Base-by-base conservation (phyloP, 1,284 basidiomycete species). In the Trichosporon sp. region DNA sequence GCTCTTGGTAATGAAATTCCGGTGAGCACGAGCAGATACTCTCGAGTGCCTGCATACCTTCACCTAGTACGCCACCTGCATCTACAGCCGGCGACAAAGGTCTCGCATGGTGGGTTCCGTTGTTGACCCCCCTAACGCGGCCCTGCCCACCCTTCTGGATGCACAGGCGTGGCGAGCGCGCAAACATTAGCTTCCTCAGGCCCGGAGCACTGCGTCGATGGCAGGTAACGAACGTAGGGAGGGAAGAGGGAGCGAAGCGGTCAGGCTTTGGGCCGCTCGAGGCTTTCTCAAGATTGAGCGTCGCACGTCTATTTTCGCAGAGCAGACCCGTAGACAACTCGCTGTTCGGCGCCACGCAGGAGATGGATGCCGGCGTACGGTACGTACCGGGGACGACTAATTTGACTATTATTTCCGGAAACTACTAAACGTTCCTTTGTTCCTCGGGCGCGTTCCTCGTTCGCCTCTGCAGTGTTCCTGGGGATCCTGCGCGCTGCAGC, bases 391-490 rank as follows among this genome's bases (percentile, higher is more conserved):
- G 51, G 51, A 26, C 51, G 51, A 54, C 51, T 54, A 26, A 26
- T 21, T 10, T 26, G 51, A 26, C 51, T 54, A 54, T 54, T 26
- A 26, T 54, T 54, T 54, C 51, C 51, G 51, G 51, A 54, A 54
- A 54, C 51, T 54, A 54, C 51, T 54, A 21, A 54, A 54, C 51
- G 51, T 54, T 54, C 51, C 51, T 54, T 21, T 54, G 51, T 54
- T 54, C 51, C 51, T 54, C 21, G 51, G 51, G 11, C 51, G 21
- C n/a, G 51, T 54, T 54, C 51, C 51, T 54, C 51, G 51, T 19
- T 54, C 51, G 51, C 51, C 51, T 54, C 11, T 54, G 51, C 19
- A 26, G 8, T 7, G 51, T 54, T 54, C 51, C 51, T 54, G 51
- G 51, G 6, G 51, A 10, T 21, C 19, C 21, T 26, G 51, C 6